Evolutionary conservation across 345 rosid genomes (phyloP), one percentile per base, ranked within the genome.

Genomic region (Streptanthus diversifolius): DNA sequence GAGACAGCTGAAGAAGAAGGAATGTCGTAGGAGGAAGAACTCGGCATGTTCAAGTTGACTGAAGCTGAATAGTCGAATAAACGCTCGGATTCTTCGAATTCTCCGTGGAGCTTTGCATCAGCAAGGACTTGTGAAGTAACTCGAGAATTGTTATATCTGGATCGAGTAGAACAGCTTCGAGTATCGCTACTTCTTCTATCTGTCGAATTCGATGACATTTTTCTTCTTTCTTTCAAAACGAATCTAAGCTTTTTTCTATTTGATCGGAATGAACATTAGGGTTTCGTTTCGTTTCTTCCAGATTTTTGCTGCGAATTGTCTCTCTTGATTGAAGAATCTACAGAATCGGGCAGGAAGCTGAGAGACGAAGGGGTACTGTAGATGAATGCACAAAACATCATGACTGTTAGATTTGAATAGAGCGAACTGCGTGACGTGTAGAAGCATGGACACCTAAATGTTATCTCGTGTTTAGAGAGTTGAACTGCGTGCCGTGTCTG

Each of bases 61-160:
- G 96, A 88, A 73, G 85, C 77, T 66, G 93, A 89, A 66, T 87
- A 88, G 73, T 89, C 96, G 68, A 89, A 87, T 37, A 71, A 74
- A 54, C 73, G 75, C 13, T 82, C 80, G 11, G 93, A 87, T 70
- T 86, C 87, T 53, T 89, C 93, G 75, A 86, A 91, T 11, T 83
- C 82, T 27, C 44, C 73, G 55, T 89, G 87, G 40, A 89, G 83
- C 82, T 86, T 86, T 2, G 97, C 93, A 54, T 91, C 97, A 18
- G 88, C 80, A 40, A 89, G 74, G 19, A 90, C 90, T 74, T 91
- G 97, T 15, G 87, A 85, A 62, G 75, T 74, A 9, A 82, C 81
- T 47, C 84, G 78, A 17, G 86, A 79, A 63, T 69, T 82, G 68
- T 62, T 81, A 11, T 80, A 80, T 55, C 83, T 82, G 3, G 85